A percentile compares a stretch with the other conserved stretches of the same genome.
Conservation (phyloP, 164 flowering plant genomes). For the Sextonia rubra region DNA sequence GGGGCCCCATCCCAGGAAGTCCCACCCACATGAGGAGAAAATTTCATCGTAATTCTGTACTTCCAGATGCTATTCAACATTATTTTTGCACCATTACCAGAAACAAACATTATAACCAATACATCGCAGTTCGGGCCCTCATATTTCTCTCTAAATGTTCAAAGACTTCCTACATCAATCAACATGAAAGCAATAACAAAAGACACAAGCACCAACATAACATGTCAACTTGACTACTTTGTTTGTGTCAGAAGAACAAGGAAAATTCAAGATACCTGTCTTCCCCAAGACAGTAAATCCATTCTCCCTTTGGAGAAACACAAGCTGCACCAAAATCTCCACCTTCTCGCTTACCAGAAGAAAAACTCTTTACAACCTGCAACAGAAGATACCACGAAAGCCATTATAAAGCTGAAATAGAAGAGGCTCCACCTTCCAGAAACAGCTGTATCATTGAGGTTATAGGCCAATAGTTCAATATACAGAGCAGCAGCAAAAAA, state of each 20-base stretch:
- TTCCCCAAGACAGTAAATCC: slow-evolving; percentile 97
- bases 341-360: slow-evolving; percentile 99
- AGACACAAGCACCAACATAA: not conserved
- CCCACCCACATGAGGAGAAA: too few relatives aligned
- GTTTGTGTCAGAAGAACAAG: not conserved
- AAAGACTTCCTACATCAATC: not conserved
- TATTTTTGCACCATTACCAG: not conserved
- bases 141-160: not conserved
- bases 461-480: too few relatives aligned
- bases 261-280: slow-evolving; percentile 51
- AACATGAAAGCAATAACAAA: not conserved
- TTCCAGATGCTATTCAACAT: not conserved
- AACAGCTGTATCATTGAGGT: too few relatives aligned
- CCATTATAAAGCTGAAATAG: not conserved
- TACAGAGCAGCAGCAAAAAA: not conserved
- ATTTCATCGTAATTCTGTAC: not conserved
- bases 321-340: slow-evolving; percentile 97
- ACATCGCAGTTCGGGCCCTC: not conserved
- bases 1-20: too few relatives aligned
- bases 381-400: slow-evolving; percentile 8
- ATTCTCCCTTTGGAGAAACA: slow-evolving; percentile 95
- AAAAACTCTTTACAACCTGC: slow-evolving; percentile 96
- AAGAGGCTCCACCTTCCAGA: not conserved
- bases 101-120: not conserved
- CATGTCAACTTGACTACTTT: not conserved